A percentile compares a stretch with the other conserved stretches of the same genome.
These are phyloP conservation scores for Areca catechu DNA, from an alignment of 176 grass and related monocot genomes.

Conservation along the genomic window DNA sequence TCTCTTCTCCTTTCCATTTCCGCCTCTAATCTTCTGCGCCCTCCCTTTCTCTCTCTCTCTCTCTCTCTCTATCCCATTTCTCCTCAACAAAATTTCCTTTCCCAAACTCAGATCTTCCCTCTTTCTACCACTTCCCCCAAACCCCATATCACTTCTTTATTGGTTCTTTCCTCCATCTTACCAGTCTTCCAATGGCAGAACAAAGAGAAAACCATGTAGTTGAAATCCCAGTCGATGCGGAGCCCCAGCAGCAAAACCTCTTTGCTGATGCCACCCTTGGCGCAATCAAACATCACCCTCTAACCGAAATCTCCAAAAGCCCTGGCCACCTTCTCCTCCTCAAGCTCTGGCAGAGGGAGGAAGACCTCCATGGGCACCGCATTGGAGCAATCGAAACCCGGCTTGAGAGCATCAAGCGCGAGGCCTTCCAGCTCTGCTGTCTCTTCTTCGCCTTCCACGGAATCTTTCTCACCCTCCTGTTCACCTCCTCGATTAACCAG, in stretches of 20 bases:
- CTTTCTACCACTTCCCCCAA: too few species aligned
- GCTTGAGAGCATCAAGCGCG: conserved; percentile 47
- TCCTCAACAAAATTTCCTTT: too few species aligned
- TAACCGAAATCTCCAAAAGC: conserved; percentile 67
- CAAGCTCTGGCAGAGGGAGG: conserved; percentile 85
- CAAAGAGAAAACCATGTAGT: conserved; percentile 5
- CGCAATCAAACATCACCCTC: conserved; percentile 32
- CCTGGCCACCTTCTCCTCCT: conserved; percentile 76
- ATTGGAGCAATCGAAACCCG: conserved; percentile 36
- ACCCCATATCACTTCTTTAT: too few species aligned
- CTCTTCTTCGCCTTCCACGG: conserved; percentile 87
- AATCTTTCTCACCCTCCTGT: conserved; percentile 65
- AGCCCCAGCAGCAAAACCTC: background rate
- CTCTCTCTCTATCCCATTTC: too few species aligned
- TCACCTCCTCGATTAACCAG: conserved; percentile 41
- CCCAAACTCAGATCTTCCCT: too few species aligned
- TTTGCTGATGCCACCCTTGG: background rate
- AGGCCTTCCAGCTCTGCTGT: conserved; percentile 72
- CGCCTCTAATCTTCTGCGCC: too few species aligned
- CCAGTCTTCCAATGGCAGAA: conserved; percentile 5
- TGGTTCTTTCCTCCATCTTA: too few species aligned
- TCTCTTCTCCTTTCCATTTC: too few species aligned
- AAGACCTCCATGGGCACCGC: conserved; percentile 38
- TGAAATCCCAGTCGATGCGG: conserved; percentile 16
- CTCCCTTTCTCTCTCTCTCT: too few species aligned